Conservation (phyloP, 2,329 filamentous ascomycete genomes). For the Diplocarpon rosae region DNA sequence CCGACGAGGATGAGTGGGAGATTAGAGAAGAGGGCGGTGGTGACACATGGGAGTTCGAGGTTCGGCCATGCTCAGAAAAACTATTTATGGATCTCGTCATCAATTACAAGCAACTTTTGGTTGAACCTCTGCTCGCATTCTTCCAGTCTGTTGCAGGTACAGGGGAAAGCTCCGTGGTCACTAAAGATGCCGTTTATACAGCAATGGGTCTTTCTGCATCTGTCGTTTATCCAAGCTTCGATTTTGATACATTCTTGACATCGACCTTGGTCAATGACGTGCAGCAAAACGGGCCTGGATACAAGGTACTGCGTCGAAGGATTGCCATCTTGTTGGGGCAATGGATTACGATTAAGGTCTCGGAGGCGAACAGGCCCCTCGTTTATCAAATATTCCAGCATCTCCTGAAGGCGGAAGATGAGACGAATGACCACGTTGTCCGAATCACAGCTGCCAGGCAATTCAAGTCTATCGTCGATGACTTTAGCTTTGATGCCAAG, state of each 20-base stretch:
- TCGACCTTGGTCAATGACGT: slow-evolving; percentile 69
- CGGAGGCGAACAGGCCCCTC: slow-evolving; percentile 54
- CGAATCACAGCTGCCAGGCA: slow-evolving; percentile 83
- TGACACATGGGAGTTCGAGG: slow-evolving; percentile 83
- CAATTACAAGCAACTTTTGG: slow-evolving; percentile 74
- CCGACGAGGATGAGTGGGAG: slow-evolving; percentile 94
- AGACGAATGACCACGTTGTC: slow-evolving; percentile 81
- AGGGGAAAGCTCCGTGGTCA: slow-evolving; percentile 53
- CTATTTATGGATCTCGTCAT: slow-evolving; percentile 85
- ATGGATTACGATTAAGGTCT: slow-evolving; percentile 74
- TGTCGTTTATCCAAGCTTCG: slow-evolving; percentile 60
- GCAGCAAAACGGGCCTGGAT: slow-evolving; percentile 49
- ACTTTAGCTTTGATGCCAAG: slow-evolving; percentile 68
- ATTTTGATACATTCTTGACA: slow-evolving; percentile 73
- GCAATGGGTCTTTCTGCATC: slow-evolving; percentile 79
- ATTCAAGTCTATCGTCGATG: slow-evolving; percentile 68
- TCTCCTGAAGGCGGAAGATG: slow-evolving; percentile 66
- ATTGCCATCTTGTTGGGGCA: slow-evolving; percentile 82
- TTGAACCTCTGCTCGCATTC: slow-evolving; percentile 69
- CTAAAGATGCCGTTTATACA: slow-evolving; percentile 91
- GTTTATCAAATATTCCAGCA: slow-evolving; percentile 87
- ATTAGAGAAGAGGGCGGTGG: slow-evolving; percentile 74
- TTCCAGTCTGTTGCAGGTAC: slow-evolving; percentile 67
- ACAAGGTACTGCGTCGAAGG: slow-evolving; percentile 75
- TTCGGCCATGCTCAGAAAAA: slow-evolving; percentile 86